Base-by-base conservation (phyloP, 176 grass and related monocot genomes). In the Oryza glaberrima region DNA sequence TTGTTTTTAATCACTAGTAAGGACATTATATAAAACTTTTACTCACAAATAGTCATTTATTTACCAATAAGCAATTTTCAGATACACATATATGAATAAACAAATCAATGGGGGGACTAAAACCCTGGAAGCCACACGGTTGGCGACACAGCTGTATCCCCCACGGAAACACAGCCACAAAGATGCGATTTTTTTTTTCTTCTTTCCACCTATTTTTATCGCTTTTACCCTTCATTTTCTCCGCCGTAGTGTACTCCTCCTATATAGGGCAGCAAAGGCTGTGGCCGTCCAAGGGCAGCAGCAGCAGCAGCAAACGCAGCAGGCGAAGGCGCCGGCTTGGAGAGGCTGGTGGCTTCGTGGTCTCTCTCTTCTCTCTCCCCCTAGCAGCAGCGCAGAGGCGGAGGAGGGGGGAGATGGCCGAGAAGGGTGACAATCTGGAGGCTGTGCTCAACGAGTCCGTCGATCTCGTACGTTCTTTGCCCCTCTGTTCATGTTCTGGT, bases 381-480 rank as follows among this genome's bases (percentile, higher is more conserved):
- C 30, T 32, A 32, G 30, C 10, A 10, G 4, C 12, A 41, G 14
- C 48, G 41, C 8, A 43, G 41, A 7, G 41, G 19, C 10, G 49
- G 36, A 54, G 23, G 45, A 30, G 34, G 7, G 11, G 70, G 73
- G 60, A 9, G 75, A 94, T 94, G 94, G 94, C 76, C 32, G 88
- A 90, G 47, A 91, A 97, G 82, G 73, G 69, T 72, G 77, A 77
- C 22, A 91, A 83, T 60, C 80, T 94, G 22, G 94, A 94, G 26
- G 94, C 92, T 19, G 87, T 97, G 6, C 92, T 97, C 67, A 97
- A 94, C 35, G 94, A 97, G 80, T 88, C 90, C 7, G 94, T 97
- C 65, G 92, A 97, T 94, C 84, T 97, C 80, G 94, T 97, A 90
- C 82, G 67, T 40, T 7, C 45, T 36, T 7, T 48, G 19, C 51